Percentiles rank a stretch among this genome's conserved stretches.
phyloP scores from a whole-genome alignment of 2,329 filamentous ascomycete species.

The Leptographium galeiforme region DNA sequence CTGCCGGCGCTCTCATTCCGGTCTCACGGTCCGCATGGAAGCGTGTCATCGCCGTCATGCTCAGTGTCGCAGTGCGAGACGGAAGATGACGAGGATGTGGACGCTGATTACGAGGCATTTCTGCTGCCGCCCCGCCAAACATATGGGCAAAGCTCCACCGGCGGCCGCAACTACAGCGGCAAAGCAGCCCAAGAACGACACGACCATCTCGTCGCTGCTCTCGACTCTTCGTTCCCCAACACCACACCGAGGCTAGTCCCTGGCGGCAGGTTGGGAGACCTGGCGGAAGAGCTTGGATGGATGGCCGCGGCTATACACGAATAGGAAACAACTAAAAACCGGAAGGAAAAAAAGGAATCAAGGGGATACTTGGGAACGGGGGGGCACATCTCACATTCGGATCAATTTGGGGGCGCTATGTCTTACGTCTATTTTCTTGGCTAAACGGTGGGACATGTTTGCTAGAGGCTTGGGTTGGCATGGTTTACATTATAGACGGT shows the following conservation, averaged over 20 bases:
- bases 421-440: too few relatives aligned
- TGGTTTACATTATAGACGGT: neutral
- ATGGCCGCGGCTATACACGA: conserved; percentile 33
- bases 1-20: conserved; percentile 21
- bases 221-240: neutral
- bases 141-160: neutral
- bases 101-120: neutral
- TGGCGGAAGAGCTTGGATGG: conserved; percentile 35
- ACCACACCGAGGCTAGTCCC: conserved; percentile 17
- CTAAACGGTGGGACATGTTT: too few relatives aligned
- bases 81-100: neutral
- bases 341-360: neutral
- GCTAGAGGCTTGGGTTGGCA: neutral
- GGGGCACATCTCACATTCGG: too few relatives aligned
- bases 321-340: neutral
- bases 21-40: conserved; percentile 27
- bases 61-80: neutral
- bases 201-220: conserved; percentile 15
- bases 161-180: conserved; percentile 2
- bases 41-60: conserved; percentile 9
- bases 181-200: conserved; percentile 11
- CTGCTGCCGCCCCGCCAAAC: neutral
- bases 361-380: neutral
- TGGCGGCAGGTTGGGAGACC: conserved; percentile 15
- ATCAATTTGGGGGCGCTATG: too few relatives aligned